Evolutionary conservation across 176 grass and related monocot species (phyloP), one percentile per base, ranked within the genome.

Genomic region (Poa annua): DNA sequence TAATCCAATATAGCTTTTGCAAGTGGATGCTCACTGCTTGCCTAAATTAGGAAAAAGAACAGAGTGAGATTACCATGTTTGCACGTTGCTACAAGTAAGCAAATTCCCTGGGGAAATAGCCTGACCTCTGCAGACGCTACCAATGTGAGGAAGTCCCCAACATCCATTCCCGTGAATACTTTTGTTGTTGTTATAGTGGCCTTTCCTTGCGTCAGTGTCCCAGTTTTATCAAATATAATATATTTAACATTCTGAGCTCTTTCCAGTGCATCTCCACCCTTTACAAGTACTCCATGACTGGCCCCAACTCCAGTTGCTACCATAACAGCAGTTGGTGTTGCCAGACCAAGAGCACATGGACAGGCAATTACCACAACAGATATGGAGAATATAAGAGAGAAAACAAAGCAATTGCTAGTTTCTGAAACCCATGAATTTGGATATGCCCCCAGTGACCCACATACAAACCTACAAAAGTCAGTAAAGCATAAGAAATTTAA

Each of bases 1-100:
- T 99, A 89, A 78, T 99, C 91, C 81, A 99, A 79, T 42, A 99
- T 90, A 62, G 96, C 93, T 88, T 91, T 96, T 21, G 85, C 91
- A 81, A 99, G 91, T 66, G 96, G 96, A 80, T 99, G 96, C 57
- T 99, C 96, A 51, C 96, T 99, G 87, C 89, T 94, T 77, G 93
- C 93, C 96, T 99, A 83, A 87, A 87, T 74, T 88, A 88, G 48
- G 86, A 73, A 80, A 88, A 88, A 81, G 65, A 64, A 16, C 38
- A 85, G 19, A 78, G 71, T 57, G 64, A 78, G 49, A 54, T 88
- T 80, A 24, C 38, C 14, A 70, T 33, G 52, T 76, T 47, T 44
- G 16, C 26, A 66, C 15, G 64, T 65, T 25, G 45, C 45, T 77
- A 5, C n/a, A 8, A 60, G 87, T 55, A 44, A 71, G 16, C 20